Conservation (phyloP, 805 yeast species). For the Ogataea neopini region DNA sequence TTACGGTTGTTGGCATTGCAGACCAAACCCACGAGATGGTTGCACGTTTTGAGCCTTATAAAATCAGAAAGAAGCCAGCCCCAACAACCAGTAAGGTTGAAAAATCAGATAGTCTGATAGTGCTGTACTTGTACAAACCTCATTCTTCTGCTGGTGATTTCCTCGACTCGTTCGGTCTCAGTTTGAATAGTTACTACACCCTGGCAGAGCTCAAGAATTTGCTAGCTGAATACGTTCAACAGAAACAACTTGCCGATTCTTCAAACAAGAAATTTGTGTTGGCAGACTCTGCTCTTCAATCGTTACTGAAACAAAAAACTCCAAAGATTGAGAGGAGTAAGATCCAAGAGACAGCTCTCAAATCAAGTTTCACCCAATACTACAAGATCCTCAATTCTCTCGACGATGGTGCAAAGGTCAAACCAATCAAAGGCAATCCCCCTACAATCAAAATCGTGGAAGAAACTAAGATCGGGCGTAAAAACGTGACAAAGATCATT, state of each 20-base stretch:
- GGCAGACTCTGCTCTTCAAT: constrained; percentile 47
- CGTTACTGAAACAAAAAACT: constrained; percentile 25
- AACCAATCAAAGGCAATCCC: constrained; percentile 59
- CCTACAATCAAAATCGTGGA: constrained; percentile 69
- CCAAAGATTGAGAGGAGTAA: constrained; percentile 41
- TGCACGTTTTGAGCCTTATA: constrained; percentile 66
- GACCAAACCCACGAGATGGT: constrained; percentile 49
- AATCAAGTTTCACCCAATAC: constrained; percentile 44
- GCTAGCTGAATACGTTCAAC: constrained; percentile 56
- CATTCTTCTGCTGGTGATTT: constrained; percentile 48
- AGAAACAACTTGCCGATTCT: constrained; percentile 49
- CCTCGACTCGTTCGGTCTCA: constrained; percentile 43
- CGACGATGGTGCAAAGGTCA: constrained; percentile 34
- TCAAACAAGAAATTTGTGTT: constrained; percentile 54
- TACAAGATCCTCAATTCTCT: constrained; percentile 47
- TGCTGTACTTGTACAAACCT: constrained; percentile 57
- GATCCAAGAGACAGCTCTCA: constrained; percentile 44
- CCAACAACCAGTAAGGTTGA: constrained; percentile 6
- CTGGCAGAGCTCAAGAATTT: constrained; percentile 53
- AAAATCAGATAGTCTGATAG: constrained; percentile 23
- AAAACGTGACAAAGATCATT: constrained; percentile 69
- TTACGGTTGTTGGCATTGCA: constrained; percentile 55
- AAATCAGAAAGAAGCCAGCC: constrained; percentile 32
- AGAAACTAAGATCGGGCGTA: constrained; percentile 80
- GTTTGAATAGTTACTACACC: constrained; percentile 46